Evolutionary conservation across 140 eudicot species (phyloP).

Genomic region (Flaveria floridana): DNA sequence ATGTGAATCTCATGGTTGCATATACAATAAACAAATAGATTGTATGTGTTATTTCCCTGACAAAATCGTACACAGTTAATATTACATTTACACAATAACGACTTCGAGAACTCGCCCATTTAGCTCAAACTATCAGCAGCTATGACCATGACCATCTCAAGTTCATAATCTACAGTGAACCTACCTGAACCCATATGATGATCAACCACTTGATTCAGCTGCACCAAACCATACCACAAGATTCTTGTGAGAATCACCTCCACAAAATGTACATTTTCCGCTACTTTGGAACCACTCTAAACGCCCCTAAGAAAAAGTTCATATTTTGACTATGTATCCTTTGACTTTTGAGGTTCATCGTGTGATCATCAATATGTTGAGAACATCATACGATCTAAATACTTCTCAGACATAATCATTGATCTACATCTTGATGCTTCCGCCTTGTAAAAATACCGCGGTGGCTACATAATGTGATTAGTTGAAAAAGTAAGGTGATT

Average conservation of each 20-base stretch:
- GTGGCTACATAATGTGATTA: constrained; percentile 28
- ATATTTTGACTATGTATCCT: constrained; percentile 2
- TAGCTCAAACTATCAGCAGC: constrained; percentile 15
- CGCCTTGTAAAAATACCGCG: constrained; percentile 16
- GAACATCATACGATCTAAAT: constrained; percentile 11
- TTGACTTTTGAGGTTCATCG: constrained; percentile 13
- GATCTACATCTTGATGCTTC: constrained; percentile 24
- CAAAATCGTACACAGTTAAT: constrained; percentile 31
- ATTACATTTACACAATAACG: constrained; percentile 28
- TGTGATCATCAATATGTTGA: constrained; percentile 17
- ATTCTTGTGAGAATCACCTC: constrained; percentile 8
- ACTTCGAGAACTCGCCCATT: background rate
- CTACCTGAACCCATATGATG: background rate
- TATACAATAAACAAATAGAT: constrained; percentile 13
- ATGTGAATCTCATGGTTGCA: background rate
- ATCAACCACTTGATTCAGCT: constrained; percentile 10
- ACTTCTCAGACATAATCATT: constrained; percentile 1
- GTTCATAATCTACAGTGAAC: constrained; percentile 12
- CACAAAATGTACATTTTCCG: constrained; percentile 30
- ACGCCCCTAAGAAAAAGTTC: constrained; percentile 15
- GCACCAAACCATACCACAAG: background rate
- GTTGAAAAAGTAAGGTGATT: constrained; percentile 92
- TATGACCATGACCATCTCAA: constrained; percentile 5
- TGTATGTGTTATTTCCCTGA: constrained; percentile 19
- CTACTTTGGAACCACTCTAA: background rate